These are phyloP conservation scores for Geotrichum fermentans DNA, from an alignment of 1,139 yeast species.

Conservation along the genomic window DNA sequence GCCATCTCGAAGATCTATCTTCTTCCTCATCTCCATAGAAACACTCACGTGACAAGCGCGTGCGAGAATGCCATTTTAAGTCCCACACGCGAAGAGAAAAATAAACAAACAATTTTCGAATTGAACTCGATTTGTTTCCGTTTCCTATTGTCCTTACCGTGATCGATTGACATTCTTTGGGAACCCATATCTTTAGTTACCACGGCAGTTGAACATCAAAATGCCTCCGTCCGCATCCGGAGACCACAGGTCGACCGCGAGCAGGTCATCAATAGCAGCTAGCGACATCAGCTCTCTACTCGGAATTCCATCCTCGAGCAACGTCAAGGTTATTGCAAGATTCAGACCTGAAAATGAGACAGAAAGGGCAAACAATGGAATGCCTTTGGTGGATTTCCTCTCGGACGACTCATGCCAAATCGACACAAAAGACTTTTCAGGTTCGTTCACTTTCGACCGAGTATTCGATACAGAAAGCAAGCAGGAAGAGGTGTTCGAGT, in stretches of 20 bases:
- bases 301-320: slow-evolving; percentile 6
- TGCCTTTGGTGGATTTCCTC: slow-evolving; percentile 49
- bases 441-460: slow-evolving; percentile 59
- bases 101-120: no score
- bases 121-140: no score
- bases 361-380: slow-evolving; percentile 6
- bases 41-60: no score
- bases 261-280: slow-evolving; percentile 12
- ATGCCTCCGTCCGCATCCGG: slow-evolving; percentile 6
- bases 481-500: slow-evolving; percentile 60
- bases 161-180: no score
- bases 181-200: no score
- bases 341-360: slow-evolving; percentile 46
- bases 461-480: slow-evolving; percentile 51
- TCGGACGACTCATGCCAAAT: slow-evolving; percentile 23
- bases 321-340: slow-evolving; percentile 60
- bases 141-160: no score
- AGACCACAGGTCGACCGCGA: slow-evolving; percentile 16
- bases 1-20: no score
- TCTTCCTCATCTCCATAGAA: no score
- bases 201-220: no score
- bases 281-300: slow-evolving; percentile 3
- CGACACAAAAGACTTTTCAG: slow-evolving; percentile 44
- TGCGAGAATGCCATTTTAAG: no score
- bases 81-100: no score